Percentiles rank a stretch among this genome's conserved stretches.
Conservation (phyloP, 2,329 filamentous ascomycete genomes). For the Sclerotinia minor region DNA sequence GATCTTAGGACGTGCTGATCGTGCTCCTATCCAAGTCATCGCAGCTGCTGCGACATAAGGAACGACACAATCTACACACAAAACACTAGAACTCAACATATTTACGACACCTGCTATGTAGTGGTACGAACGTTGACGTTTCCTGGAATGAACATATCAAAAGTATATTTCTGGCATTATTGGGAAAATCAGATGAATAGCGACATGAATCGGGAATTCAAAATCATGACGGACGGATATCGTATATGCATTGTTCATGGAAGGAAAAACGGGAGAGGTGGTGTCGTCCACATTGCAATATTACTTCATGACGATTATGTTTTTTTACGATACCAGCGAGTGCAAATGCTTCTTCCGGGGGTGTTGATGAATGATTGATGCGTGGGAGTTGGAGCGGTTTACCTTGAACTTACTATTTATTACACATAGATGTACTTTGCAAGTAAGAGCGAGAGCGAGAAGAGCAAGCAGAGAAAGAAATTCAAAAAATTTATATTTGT, state of each 20-base stretch:
- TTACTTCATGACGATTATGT: conserved; percentile 17
- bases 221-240: background rate
- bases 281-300: conserved; percentile 6
- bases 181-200: conserved; percentile 16
- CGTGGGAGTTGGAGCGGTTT: conserved; percentile 11
- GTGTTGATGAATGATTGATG: background rate
- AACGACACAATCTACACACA: background rate
- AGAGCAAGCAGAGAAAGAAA: conserved; percentile 7
- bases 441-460: background rate
- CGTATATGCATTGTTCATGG: conserved; percentile 17
- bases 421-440: conserved; percentile 15
- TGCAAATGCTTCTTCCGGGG: conserved; percentile 10
- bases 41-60: conserved; percentile 36
- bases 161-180: conserved; percentile 20
- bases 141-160: conserved; percentile 17
- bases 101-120: conserved; percentile 15
- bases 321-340: conserved; percentile 27
- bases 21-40: conserved; percentile 32
- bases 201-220: conserved; percentile 4
- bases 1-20: conserved; percentile 33
- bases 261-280: background rate
- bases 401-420: background rate
- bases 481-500: background rate
- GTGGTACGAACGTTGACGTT: background rate
- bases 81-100: conserved; percentile 14